A percentile compares a stretch with the other conserved stretches of the same genome.
These are phyloP conservation scores for Glebionis coronaria DNA, from an alignment of 129 eudicot species.

Conservation along the genomic window DNA sequence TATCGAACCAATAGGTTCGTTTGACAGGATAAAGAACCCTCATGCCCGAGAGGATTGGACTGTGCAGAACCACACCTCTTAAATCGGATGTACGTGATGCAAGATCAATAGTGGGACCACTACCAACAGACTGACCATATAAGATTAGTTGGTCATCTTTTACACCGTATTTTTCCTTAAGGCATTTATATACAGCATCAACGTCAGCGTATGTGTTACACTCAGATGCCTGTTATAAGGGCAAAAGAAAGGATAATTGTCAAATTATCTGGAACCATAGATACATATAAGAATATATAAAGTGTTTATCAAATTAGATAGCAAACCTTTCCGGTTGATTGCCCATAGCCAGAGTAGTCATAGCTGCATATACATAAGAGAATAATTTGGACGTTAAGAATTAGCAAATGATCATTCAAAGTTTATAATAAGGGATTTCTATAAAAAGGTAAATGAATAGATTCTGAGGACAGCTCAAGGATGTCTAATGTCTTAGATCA, in stretches of 20 bases:
- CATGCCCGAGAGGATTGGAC: conserved; percentile 85
- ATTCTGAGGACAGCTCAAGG: no score
- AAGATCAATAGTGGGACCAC: conserved; percentile 90
- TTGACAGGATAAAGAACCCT: conserved; percentile 84
- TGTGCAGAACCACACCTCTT: conserved; percentile 91
- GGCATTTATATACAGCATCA: conserved; percentile 93
- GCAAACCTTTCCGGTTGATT: conserved; percentile 84
- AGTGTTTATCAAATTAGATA: conserved; percentile 9
- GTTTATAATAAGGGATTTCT: neutral
- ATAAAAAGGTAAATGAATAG: no score
- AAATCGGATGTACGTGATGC: conserved; percentile 80
- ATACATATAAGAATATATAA: neutral
- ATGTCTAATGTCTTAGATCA: no score
- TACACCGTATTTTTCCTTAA: conserved; percentile 76
- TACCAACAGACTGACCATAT: conserved; percentile 94
- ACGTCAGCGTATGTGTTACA: conserved; percentile 93
- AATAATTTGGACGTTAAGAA: conserved; percentile 18
- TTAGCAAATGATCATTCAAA: neutral
- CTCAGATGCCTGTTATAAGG: conserved; percentile 71
- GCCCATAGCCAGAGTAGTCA: conserved; percentile 97
- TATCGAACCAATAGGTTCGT: conserved; percentile 90
- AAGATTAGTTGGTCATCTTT: conserved; percentile 75
- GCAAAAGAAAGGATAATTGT: conserved; percentile 26
- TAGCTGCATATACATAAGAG: conserved; percentile 44
- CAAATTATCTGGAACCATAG: conserved; percentile 23